phyloP scores from a whole-genome alignment of 495 filamentous ascomycete genomes.

The Trichocladium uniseriatum region DNA sequence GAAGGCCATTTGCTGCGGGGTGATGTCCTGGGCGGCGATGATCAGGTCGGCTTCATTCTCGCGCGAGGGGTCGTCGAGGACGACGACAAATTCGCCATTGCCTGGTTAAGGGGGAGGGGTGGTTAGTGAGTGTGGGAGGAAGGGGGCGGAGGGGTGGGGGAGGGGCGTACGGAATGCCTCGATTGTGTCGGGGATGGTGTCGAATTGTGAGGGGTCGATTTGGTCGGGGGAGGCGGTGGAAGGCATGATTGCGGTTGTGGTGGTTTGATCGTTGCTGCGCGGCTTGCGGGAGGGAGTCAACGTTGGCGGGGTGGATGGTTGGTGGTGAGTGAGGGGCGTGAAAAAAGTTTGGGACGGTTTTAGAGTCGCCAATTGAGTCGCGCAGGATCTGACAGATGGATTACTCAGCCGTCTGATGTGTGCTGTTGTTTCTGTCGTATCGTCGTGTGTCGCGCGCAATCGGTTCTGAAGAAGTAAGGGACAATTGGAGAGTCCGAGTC shows the following conservation, averaged over 20 bases:
- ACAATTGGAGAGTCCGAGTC: not conserved
- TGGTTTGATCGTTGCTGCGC: not conserved
- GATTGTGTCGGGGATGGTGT: slow-evolving; percentile 78
- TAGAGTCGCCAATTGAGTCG: not conserved
- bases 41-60: slow-evolving; percentile 99
- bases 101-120: slow-evolving; percentile 35
- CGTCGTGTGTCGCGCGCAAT: not conserved
- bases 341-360: not conserved
- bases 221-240: slow-evolving; percentile 23
- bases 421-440: not conserved
- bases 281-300: not conserved
- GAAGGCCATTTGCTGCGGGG: slow-evolving; percentile 86
- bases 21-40: slow-evolving; percentile 80
- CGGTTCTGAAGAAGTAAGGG: not conserved
- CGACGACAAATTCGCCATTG: slow-evolving; percentile 88
- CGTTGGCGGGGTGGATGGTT: not conserved
- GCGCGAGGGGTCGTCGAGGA: slow-evolving; percentile 79
- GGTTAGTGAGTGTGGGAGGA: slow-evolving; percentile 7
- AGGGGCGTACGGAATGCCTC: slow-evolving; percentile 65
- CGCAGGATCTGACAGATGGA: not conserved
- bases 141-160: slow-evolving; percentile 1
- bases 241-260: slow-evolving; percentile 28
- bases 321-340: not conserved
- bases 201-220: slow-evolving; percentile 50
- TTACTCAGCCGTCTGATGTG: slow-evolving; percentile 5